Percentiles rank a stretch among this genome's conserved stretches.
Conservation (phyloP, 1,139 yeast species). For the Arxiozyma slooffiae region DNA sequence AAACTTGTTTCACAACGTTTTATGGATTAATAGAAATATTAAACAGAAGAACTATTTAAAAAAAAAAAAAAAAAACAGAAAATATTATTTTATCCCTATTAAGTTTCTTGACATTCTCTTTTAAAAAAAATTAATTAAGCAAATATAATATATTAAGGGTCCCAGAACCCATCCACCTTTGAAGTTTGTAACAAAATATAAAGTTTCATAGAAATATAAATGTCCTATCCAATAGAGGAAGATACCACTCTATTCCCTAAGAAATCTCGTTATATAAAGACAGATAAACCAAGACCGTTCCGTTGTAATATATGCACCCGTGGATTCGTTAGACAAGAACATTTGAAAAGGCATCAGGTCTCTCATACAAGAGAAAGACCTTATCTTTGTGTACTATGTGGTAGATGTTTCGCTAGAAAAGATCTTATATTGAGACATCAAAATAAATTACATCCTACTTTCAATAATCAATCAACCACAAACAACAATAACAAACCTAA, state of each 20-base stretch:
- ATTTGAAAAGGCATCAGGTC: slow-evolving; percentile 84
- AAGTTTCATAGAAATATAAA: too few species aligned
- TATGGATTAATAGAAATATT: too few species aligned
- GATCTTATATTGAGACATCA: slow-evolving; percentile 89
- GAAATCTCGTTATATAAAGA: slow-evolving; percentile 72
- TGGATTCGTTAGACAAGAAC: slow-evolving; percentile 92
- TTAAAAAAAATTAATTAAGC: too few species aligned
- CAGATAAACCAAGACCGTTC: slow-evolving; percentile 86
- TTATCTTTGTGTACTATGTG: slow-evolving; percentile 92
- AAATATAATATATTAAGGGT: too few species aligned
- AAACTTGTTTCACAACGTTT: too few species aligned
- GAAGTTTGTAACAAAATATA: too few species aligned
- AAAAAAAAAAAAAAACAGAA: too few species aligned
- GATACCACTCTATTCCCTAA: slow-evolving; percentile 51
- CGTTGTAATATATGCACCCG: slow-evolving; percentile 86
- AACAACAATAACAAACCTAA: too few species aligned
- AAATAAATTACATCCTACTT: slow-evolving; percentile 75
- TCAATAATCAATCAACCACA: slow-evolving; percentile 12
- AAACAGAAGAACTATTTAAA: too few species aligned
- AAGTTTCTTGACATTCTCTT: too few species aligned
- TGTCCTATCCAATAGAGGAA: background rate
- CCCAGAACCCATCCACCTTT: too few species aligned
- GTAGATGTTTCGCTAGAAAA: slow-evolving; percentile 85
- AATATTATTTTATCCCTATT: too few species aligned
- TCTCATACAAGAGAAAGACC: slow-evolving; percentile 97